phyloP scores from a whole-genome alignment of 2,329 filamentous ascomycete genomes.

The Neofusicoccum laricinum region DNA sequence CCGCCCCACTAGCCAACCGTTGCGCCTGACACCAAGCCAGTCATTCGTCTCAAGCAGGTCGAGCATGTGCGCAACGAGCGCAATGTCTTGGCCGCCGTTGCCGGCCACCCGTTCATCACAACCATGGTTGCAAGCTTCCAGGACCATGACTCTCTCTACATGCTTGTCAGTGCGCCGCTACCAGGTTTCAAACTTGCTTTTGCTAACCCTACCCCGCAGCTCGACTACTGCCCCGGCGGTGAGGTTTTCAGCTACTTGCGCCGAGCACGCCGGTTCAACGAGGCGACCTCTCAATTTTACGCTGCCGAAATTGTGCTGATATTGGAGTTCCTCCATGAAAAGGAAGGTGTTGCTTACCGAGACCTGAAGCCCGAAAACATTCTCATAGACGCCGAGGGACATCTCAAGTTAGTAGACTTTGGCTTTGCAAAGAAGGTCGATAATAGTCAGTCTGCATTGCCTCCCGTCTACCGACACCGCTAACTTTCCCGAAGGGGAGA shows the following conservation, averaged over 20 bases:
- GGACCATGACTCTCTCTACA: slow-evolving; percentile 74
- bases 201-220: slow-evolving; percentile 37
- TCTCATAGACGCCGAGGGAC: slow-evolving; percentile 71
- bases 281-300: slow-evolving; percentile 76
- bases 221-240: slow-evolving; percentile 79
- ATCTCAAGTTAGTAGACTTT: slow-evolving; percentile 82
- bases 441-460: slow-evolving; percentile 41
- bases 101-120: slow-evolving; percentile 81
- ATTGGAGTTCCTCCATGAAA: slow-evolving; percentile 75
- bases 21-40: slow-evolving; percentile 34
- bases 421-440: slow-evolving; percentile 80
- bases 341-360: slow-evolving; percentile 75
- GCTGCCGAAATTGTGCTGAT: slow-evolving; percentile 80
- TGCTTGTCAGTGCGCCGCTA: slow-evolving; percentile 53
- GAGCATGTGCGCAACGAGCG: slow-evolving; percentile 85
- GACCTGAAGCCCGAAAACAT: slow-evolving; percentile 84
- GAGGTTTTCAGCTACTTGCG: slow-evolving; percentile 83
- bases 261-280: slow-evolving; percentile 74
- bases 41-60: slow-evolving; percentile 80
- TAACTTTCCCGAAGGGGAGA: slow-evolving; percentile 53
- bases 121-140: slow-evolving; percentile 75
- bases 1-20: neutral
- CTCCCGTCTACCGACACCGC: neutral
- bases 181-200: neutral
- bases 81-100: slow-evolving; percentile 71